Percentiles rank a stretch among this genome's conserved stretches.
phyloP scores from a whole-genome alignment of 2,329 filamentous ascomycete genomes.

The Xylariaceae sp. region DNA sequence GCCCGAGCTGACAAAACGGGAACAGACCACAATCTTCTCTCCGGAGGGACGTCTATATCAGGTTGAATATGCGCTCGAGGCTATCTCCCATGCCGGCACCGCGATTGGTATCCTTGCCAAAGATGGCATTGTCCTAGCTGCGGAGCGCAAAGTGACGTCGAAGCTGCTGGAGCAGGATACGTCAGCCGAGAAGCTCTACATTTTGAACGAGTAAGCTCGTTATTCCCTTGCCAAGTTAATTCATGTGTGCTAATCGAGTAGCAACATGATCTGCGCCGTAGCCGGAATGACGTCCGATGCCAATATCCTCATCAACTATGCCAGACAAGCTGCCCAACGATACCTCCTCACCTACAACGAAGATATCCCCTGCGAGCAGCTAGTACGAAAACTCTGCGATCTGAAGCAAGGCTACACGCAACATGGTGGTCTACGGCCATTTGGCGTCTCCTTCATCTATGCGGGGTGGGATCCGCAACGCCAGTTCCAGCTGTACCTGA shows the following conservation, averaged over 20 bases:
- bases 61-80: constrained; percentile 98
- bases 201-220: constrained; percentile 75
- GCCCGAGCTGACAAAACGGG: constrained; percentile 23
- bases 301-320: constrained; percentile 99
- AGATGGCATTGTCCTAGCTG: constrained; percentile 96
- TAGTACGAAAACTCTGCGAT: constrained; percentile 93
- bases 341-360: constrained; percentile 99
- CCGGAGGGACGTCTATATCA: constrained; percentile 97
- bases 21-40: constrained; percentile 97
- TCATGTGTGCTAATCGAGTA: constrained; percentile 35
- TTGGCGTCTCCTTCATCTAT: constrained; percentile 99
- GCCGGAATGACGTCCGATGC: constrained; percentile 99
- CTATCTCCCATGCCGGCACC: constrained; percentile 96
- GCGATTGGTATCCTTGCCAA: constrained; percentile 94
- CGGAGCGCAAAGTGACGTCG: constrained; percentile 97
- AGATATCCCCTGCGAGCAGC: constrained; percentile 98
- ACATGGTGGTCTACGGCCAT: constrained; percentile 94
- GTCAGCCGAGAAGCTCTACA: constrained; percentile 99
- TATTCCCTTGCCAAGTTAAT: no score
- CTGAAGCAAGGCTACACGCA: constrained; percentile 99
- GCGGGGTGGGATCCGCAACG: constrained; percentile 94
- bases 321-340: constrained; percentile 89
- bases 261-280: constrained; percentile 99
- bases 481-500: constrained; percentile 98
- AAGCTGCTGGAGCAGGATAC: constrained; percentile 99